Conservation (phyloP, 208 protist species). For the Trypanosoma conorhini region DNA sequence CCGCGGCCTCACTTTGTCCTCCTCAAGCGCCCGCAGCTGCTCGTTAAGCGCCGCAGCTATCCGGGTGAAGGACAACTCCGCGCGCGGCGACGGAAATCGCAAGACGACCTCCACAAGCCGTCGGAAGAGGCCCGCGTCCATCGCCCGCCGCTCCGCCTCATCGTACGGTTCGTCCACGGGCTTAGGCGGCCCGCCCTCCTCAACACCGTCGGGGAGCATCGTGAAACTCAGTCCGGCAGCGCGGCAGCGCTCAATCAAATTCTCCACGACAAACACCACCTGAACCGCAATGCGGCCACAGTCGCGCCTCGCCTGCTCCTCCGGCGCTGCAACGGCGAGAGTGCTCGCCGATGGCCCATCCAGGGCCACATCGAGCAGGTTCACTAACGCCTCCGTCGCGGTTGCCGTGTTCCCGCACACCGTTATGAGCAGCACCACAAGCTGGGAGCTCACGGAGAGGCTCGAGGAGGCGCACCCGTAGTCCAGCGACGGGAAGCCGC, state of each 20-base stretch:
- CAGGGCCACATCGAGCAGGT: constrained; percentile 24
- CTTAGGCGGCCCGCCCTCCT: constrained; percentile 32
- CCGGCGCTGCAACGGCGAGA: not conserved
- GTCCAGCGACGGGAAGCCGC: not conserved
- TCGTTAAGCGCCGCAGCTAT: constrained; percentile 16
- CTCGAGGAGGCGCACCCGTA: not conserved
- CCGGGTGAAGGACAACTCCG: constrained; percentile 20
- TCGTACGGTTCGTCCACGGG: constrained; percentile 27
- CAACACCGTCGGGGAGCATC: constrained; percentile 29
- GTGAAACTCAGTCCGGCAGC: constrained; percentile 24
- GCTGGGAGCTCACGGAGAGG: constrained; percentile 17
- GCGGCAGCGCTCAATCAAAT: constrained; percentile 28
- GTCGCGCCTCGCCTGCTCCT: not conserved
- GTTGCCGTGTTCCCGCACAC: constrained; percentile 14
- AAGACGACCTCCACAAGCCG: constrained; percentile 29
- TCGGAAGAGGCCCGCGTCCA: constrained; percentile 19
- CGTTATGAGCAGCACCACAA: constrained; percentile 18
- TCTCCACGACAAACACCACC: constrained; percentile 14
- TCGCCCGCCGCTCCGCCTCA: constrained; percentile 7
- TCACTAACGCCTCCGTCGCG: constrained; percentile 16
- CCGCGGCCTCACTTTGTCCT: not conserved
- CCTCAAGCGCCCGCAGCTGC: constrained; percentile 18
- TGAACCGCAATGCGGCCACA: constrained; percentile 18
- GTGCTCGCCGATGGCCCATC: not conserved
- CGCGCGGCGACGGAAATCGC: constrained; percentile 16